Base-by-base conservation (phyloP, 495 filamentous ascomycete genomes). In the Tuber magnatum region DNA sequence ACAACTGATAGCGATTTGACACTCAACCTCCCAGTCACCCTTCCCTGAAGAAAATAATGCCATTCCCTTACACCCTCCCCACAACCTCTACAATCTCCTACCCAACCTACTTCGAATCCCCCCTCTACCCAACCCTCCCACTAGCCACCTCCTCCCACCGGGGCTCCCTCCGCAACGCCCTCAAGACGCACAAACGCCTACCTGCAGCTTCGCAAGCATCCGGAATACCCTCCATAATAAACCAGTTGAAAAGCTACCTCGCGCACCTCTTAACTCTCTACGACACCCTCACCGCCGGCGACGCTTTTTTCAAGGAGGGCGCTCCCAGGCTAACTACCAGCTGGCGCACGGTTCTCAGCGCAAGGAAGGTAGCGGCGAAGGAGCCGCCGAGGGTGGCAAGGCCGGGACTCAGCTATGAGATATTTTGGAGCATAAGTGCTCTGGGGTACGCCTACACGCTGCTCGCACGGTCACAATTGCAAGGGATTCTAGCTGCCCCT, bases 1-100 rank as follows among this genome's bases (percentile, higher is more conserved):
- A 10, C 51, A 14, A 32, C 51, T 24, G n/a, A 61, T n/a, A 28
- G n/a, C 10, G 14, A 24, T 28, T 28, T 61, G 51, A 61, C 28
- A 61, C 51, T n/a, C n/a, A 61, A 61, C 46, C 22, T 56, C 8
- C 24, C 22, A 2, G 46, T 18, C 46, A 24, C 46, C 10, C 9
- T 24, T 65, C 56, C 28, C 32, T 14, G 28, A 8, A 2, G 51
- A 65, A 65, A 35, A 88, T 75, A 44, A 97, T 97, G 94, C 93
- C 94, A 68, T 97, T 91, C 83, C 90, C 91, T 32, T 96, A 94
- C 80, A 85, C 87, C 44, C 88, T 97, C 51, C 92, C 94, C 4
- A 97, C 93, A 35, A 97, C 94, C 38, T 95, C 92, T 3, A 86
- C 89, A 68, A 89, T 94, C 79, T 90, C 91, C 51, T 94, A 97